Evolutionary conservation across 306 rosid species (phyloP).

Genomic region (Rosa persica): DNA sequence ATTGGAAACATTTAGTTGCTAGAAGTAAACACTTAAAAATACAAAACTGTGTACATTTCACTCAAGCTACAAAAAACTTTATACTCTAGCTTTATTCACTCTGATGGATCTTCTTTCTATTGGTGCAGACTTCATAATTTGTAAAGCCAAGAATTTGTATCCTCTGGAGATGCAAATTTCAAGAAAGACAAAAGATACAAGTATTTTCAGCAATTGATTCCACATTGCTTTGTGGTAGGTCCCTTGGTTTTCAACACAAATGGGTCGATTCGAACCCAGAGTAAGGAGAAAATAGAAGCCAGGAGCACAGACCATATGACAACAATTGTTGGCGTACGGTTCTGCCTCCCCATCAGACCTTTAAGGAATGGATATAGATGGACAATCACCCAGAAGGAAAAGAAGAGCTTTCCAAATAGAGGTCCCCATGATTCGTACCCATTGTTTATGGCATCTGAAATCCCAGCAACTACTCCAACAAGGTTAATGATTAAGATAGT

Average conservation of each 20-base stretch:
- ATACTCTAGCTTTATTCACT: slow-evolving; percentile 50
- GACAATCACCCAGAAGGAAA: slow-evolving; percentile 92
- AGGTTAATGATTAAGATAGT: slow-evolving; percentile 82
- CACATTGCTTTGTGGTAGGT: slow-evolving; percentile 78
- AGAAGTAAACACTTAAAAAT: slow-evolving; percentile 49
- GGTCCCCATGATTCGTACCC: slow-evolving; percentile 98
- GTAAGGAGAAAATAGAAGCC: slow-evolving; percentile 95
- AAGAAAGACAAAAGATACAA: slow-evolving; percentile 26
- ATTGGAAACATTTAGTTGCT: slow-evolving; percentile 26
- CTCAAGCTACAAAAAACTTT: slow-evolving; percentile 48
- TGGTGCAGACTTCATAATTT: slow-evolving; percentile 33
- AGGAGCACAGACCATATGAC: slow-evolving; percentile 91
- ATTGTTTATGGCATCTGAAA: slow-evolving; percentile 93
- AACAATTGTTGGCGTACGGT: slow-evolving; percentile 94
- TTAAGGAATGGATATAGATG: slow-evolving; percentile 98
- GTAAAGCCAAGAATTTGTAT: slow-evolving; percentile 43
- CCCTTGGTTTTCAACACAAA: slow-evolving; percentile 87
- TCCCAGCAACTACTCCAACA: slow-evolving; percentile 94
- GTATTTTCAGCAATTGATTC: slow-evolving; percentile 71
- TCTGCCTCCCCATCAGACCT: slow-evolving; percentile 95
- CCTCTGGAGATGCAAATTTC: slow-evolving; percentile 41
- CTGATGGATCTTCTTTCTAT: slow-evolving; percentile 36
- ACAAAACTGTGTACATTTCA: slow-evolving; percentile 53
- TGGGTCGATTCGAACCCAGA: slow-evolving; percentile 96
- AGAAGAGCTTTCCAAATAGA: slow-evolving; percentile 93